Percentiles rank a stretch among this genome's conserved stretches.
Evolutionary conservation across 768 basidiomycete genomes (phyloP).

Genomic region (Wakefieldia striispora): DNA sequence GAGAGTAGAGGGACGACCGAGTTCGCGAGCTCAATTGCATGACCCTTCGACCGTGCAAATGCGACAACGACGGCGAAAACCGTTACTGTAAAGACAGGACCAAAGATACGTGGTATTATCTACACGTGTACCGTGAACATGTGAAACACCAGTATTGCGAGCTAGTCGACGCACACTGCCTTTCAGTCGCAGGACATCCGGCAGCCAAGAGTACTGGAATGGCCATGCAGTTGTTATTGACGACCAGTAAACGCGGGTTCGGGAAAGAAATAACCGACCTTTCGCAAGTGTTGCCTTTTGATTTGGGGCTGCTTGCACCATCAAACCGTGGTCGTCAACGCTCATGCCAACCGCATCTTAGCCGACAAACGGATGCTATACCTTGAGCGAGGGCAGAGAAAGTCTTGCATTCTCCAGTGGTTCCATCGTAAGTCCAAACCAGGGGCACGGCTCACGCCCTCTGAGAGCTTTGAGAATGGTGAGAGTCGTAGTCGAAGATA

Average conservation of each 20-base stretch:
- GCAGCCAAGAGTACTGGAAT: slow-evolving; percentile 80
- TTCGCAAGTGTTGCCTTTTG: slow-evolving; percentile 52
- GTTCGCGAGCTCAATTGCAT: slow-evolving; percentile 66
- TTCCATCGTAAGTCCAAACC: slow-evolving; percentile 21
- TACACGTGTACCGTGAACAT: slow-evolving; percentile 28
- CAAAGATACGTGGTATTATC: slow-evolving; percentile 70
- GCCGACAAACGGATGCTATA: slow-evolving; percentile 4
- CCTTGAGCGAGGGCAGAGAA: slow-evolving; percentile 26
- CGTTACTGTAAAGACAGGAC: slow-evolving; percentile 84
- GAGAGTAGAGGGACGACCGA: slow-evolving; percentile 85
- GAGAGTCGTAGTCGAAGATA: neutral
- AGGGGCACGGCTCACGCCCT: neutral
- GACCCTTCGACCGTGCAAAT: slow-evolving; percentile 57
- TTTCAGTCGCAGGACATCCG: slow-evolving; percentile 81
- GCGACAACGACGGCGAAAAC: slow-evolving; percentile 63
- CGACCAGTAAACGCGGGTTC: neutral
- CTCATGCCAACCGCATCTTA: neutral
- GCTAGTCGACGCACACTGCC: slow-evolving; percentile 59
- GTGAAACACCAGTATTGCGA: neutral
- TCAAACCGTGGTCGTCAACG: neutral
- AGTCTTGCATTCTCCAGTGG: slow-evolving; percentile 14
- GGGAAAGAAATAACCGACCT: slow-evolving; percentile 31
- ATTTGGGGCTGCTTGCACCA: slow-evolving; percentile 40
- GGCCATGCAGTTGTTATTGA: neutral
- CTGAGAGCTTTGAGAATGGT: too few species aligned